Evolutionary conservation across 2,329 filamentous ascomycete species (phyloP), one percentile per base, ranked within the genome.

Genomic region (Rutstroemia sp.): DNA sequence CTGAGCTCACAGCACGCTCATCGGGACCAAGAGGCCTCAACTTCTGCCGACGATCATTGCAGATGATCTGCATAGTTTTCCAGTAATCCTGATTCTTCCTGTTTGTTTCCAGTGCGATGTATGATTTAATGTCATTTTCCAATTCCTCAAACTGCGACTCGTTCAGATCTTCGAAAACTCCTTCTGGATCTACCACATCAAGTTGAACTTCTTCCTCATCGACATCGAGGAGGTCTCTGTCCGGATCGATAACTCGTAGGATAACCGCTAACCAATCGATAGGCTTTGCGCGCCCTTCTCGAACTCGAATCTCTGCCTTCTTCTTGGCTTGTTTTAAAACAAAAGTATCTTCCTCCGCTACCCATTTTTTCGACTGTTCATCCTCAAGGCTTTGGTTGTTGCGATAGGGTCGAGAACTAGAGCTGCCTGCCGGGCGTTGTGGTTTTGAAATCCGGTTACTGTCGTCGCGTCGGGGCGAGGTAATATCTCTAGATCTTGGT

Each of bases 321-420:
- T 95, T 97, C 79, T 97, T 99, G 48, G 92, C 88, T 74, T 99
- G 94, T 72, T 91, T 92, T 67, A 99, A 77, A 56, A 97, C 94
- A 68, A 99, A 99, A 62, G 87, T 86, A 75, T 99, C 94, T 72
- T 99, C 94, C 66, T 95, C 89, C 52, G 92, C 89, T 19, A 97
- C 89, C 79, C 94, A 99, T 68, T 87, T 81, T 25, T 85, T 79
- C 62, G 85, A 87, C 68, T 90, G 86, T 68, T 92, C 86, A 66
- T 91, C 88, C 69, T 90, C 66, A 47, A 63, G 55, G 37, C 62
- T 64, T 44, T 64, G 55, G 18, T 59, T 67, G 51, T 61, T 67
- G 49, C 54, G 65, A 60, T 59, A 57, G 62, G 64, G 61, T 67
- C 65, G 57, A 46, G 60, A 57, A 44, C 67, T 62, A 18, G 61